Evolutionary conservation across 352 stramenopile species (phyloP), one percentile per base, ranked within the genome.

Genomic region (Phytopythium helicoides): DNA sequence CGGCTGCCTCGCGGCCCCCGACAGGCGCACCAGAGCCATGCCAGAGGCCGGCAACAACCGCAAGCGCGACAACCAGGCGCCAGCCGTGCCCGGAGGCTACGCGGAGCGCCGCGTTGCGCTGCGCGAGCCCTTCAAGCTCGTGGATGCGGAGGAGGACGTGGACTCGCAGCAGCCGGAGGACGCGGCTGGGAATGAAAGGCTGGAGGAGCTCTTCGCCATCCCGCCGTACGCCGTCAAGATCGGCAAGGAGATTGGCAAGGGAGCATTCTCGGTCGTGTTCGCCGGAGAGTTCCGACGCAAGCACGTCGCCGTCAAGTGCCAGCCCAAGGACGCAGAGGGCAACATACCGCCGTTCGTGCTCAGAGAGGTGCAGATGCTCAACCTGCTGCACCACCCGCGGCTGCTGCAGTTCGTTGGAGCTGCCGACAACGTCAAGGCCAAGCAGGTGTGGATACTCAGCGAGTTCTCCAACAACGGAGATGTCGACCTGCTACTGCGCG

Each of bases 371-470:
- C 73, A 88, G 54, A 75, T 92, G 44, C 64, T 89, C 33, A 63
- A 78, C 38, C 56, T 79, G 33, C 70, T 94, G 50, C 70, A 62
- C 40, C 84, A 94, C 58, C 71, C 77, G 47, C 79, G 81, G 52
- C 70, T 94, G 34, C 62, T 94, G 61, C 68, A 86, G 59, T 94
- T 89, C 62, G 73, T 85, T 12, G 84, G 84, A 35, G 76, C 80
- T 16, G 81, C 79, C 16, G 80, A 92, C 60, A 71, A 88, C 58
- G 62, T 72, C 36, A 76, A 79, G 28, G 69, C 76, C 42, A 85
- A 86, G 41, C 80, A 94, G 56, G 67, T 94, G 25, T 87, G 84
- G 69, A 94, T 94, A 45, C 62, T 94, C 9, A 93, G 80, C 35
- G 85, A 94, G 52, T 84, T 89, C 56, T 68, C 82, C 2, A 79